A percentile compares a stretch with the other conserved stretches of the same genome.
Conservation (phyloP, 345 rosid genomes). For the Gossypium stocksii region DNA sequence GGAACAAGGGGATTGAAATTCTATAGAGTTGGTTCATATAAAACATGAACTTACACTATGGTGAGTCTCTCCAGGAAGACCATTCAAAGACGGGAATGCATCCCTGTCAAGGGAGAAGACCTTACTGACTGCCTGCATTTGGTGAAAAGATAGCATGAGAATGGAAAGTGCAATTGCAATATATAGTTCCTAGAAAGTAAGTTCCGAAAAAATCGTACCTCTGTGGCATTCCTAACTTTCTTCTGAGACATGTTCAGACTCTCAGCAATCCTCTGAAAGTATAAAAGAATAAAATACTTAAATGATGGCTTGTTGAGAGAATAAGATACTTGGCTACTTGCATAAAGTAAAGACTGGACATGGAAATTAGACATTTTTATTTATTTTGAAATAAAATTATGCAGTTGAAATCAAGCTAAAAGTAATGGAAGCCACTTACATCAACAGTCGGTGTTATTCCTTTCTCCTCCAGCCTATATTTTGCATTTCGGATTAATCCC, state of each 20-base stretch:
- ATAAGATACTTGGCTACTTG: not conserved
- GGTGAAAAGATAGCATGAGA: constrained; percentile 17
- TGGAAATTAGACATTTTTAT: not conserved
- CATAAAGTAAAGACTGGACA: not conserved
- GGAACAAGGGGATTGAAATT: not conserved
- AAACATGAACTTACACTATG: constrained; percentile 62
- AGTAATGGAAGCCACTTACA: constrained; percentile 42
- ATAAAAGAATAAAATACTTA: not conserved
- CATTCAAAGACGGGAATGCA: constrained; percentile 79
- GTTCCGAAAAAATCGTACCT: constrained; percentile 38
- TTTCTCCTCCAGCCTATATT: constrained; percentile 71
- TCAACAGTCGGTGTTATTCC: constrained; percentile 82
- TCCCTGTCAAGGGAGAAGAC: constrained; percentile 87
- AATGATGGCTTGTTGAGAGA: not conserved
- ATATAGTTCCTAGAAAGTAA: not conserved
- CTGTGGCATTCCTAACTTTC: constrained; percentile 93
- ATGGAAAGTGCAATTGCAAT: constrained; percentile 1
- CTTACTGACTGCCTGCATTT: constrained; percentile 66
- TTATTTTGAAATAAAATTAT: constrained; percentile 1
- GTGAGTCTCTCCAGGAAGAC: constrained; percentile 86
- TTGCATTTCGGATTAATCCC: constrained; percentile 83
- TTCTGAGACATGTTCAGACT: constrained; percentile 80
- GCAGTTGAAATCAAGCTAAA: not conserved
- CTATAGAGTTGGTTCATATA: constrained; percentile 5
- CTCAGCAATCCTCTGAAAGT: constrained; percentile 81